Evolutionary conservation across 2,329 filamentous ascomycete genomes (phyloP).

Genomic region (Cladophialophora carrionii): DNA sequence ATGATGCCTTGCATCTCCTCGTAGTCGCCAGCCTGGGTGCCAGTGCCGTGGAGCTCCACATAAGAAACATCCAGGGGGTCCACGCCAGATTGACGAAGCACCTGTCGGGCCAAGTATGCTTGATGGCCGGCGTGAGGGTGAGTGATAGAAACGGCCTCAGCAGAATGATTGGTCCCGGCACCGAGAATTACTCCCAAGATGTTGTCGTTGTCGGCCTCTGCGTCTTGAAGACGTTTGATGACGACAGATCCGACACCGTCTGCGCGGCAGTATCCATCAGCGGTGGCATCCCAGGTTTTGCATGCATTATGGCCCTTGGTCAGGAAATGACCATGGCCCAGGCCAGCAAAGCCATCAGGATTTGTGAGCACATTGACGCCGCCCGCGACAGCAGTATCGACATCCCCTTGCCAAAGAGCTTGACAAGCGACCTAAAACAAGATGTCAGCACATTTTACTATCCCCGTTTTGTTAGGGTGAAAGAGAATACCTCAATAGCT

Average conservation of each 20-base stretch:
- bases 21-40: slow-evolving; percentile 81
- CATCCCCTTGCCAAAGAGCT: slow-evolving; percentile 68
- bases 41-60: slow-evolving; percentile 88
- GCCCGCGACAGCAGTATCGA: slow-evolving; percentile 73
- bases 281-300: slow-evolving; percentile 54
- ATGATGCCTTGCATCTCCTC: slow-evolving; percentile 80
- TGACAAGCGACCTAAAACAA: slow-evolving; percentile 62
- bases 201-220: slow-evolving; percentile 54
- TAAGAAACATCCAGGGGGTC: slow-evolving; percentile 78
- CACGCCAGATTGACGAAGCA: slow-evolving; percentile 47
- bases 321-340: slow-evolving; percentile 47
- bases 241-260: slow-evolving; percentile 57
- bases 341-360: slow-evolving; percentile 41
- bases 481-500: slow-evolving; percentile 51
- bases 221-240: slow-evolving; percentile 56
- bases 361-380: slow-evolving; percentile 71
- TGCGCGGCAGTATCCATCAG: slow-evolving; percentile 60
- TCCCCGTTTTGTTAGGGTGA: not conserved
- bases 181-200: slow-evolving; percentile 53
- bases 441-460: not conserved
- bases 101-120: slow-evolving; percentile 43
- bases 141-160: slow-evolving; percentile 48
- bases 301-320: slow-evolving; percentile 50
- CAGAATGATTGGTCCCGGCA: slow-evolving; percentile 51
- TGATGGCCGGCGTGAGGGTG: slow-evolving; percentile 42